Percentiles rank a stretch among this genome's conserved stretches.
phyloP scores from a whole-genome alignment of 768 basidiomycete genomes.

The Auriscalpium vulgare region DNA sequence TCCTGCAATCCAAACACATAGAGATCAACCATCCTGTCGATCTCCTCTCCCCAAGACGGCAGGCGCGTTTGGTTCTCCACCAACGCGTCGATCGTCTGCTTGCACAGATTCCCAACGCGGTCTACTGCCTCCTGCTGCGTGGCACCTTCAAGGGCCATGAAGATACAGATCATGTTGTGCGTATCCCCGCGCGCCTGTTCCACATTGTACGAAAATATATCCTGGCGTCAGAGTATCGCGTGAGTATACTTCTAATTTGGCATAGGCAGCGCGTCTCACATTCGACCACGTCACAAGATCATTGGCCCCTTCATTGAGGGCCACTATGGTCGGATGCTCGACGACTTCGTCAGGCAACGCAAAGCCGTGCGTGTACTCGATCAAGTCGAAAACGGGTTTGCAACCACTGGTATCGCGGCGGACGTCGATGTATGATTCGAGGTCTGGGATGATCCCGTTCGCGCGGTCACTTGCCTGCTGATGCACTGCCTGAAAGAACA shows the following conservation, averaged over 20 bases:
- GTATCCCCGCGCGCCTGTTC: conserved; percentile 77
- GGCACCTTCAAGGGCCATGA: conserved; percentile 68
- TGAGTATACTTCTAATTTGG: no score
- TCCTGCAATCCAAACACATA: conserved; percentile 68
- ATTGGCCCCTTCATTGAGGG: conserved; percentile 68
- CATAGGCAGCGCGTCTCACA: conserved; percentile 33
- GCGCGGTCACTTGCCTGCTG: conserved; percentile 66
- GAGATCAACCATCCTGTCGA: conserved; percentile 53
- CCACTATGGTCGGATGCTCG: conserved; percentile 60
- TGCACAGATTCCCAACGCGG: conserved; percentile 70
- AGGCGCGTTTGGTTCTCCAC: conserved; percentile 34
- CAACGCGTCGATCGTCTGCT: conserved; percentile 65
- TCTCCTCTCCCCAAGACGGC: conserved; percentile 63
- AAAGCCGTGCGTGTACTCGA: conserved; percentile 75
- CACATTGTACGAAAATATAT: conserved; percentile 81
- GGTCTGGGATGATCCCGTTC: conserved; percentile 56
- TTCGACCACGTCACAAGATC: conserved; percentile 85
- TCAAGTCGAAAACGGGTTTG: conserved; percentile 75
- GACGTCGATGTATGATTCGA: conserved; percentile 72
- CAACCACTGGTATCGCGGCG: conserved; percentile 79
- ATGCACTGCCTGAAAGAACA: conserved; percentile 74
- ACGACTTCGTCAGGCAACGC: conserved; percentile 77
- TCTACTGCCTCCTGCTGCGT: conserved; percentile 68
- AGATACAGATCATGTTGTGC: conserved; percentile 78
- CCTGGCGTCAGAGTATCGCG: conserved; percentile 32